Conservation (phyloP, 495 filamentous ascomycete genomes). For the Aspergillus avenaceus region DNA sequence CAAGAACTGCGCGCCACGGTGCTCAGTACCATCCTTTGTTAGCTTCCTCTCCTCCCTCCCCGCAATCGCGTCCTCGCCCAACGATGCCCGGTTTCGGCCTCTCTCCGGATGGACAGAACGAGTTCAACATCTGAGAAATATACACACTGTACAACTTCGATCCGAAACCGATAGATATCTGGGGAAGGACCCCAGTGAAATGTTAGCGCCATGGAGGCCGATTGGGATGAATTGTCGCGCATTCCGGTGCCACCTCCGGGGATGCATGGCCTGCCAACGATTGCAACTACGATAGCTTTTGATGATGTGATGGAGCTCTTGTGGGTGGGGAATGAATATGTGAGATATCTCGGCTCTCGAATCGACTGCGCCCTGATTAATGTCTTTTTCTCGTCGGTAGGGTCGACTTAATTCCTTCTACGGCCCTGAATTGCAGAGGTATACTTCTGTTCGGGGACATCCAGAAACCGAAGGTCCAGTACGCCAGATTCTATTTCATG, state of each 20-base stretch:
- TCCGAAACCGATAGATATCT: not conserved
- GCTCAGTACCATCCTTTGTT: slow-evolving; percentile 4
- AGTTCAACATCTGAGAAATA: slow-evolving; percentile 10
- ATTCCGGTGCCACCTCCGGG: slow-evolving; percentile 65
- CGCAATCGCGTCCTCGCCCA: slow-evolving; percentile 38
- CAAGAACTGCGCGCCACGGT: not conserved
- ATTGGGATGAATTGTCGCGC: slow-evolving; percentile 63
- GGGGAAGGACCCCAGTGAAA: slow-evolving; percentile 13
- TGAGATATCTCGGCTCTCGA: slow-evolving; percentile 35
- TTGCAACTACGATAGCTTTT: slow-evolving; percentile 72
- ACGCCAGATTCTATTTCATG: slow-evolving; percentile 78
- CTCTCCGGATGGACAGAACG: slow-evolving; percentile 28
- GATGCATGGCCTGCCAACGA: slow-evolving; percentile 56
- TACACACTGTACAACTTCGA: not conserved
- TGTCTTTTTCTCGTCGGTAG: slow-evolving; percentile 36
- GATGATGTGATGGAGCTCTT: slow-evolving; percentile 83
- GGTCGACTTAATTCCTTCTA: slow-evolving; percentile 84
- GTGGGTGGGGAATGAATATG: slow-evolving; percentile 88
- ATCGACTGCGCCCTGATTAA: not conserved
- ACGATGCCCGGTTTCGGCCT: slow-evolving; percentile 35
- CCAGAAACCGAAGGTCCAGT: slow-evolving; percentile 63
- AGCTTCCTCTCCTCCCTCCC: too few relatives aligned
- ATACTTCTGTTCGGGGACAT: slow-evolving; percentile 74
- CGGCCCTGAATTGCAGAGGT: slow-evolving; percentile 70
- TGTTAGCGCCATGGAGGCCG: slow-evolving; percentile 39